Percentiles rank a stretch among this genome's conserved stretches.
These are phyloP conservation scores for Trypanosoma mega DNA, from an alignment of 208 protist species.

Conservation along the genomic window DNA sequence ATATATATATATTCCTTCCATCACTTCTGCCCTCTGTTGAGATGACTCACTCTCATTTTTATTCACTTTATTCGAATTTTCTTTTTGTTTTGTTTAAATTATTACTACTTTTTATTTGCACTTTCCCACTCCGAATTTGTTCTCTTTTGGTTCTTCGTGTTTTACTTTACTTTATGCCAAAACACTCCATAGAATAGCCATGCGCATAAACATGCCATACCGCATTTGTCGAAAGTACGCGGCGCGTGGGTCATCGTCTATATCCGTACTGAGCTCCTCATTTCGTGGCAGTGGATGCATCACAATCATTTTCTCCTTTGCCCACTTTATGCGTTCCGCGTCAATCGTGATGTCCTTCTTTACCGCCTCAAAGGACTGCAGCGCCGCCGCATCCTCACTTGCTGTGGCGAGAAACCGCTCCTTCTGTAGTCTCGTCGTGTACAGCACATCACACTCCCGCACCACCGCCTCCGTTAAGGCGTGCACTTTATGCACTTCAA, in stretches of 20 bases:
- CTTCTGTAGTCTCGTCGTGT: slow-evolving; percentile 97
- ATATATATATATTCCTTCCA: too few species aligned
- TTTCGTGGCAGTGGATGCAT: slow-evolving; percentile 98
- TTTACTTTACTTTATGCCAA: slow-evolving; percentile 40
- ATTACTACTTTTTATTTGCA: not conserved
- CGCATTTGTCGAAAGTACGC: slow-evolving; percentile 98
- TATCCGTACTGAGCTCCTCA: slow-evolving; percentile 93
- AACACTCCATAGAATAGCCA: slow-evolving; percentile 95
- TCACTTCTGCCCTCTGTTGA: too few species aligned
- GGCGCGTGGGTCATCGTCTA: slow-evolving; percentile 94
- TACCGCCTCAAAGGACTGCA: slow-evolving; percentile 86
- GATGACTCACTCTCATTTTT: too few species aligned
- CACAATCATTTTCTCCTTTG: slow-evolving; percentile 93
- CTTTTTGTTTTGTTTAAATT: not conserved
- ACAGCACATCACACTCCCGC: slow-evolving; percentile 94
- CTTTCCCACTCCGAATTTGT: not conserved
- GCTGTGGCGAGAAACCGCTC: slow-evolving; percentile 89
- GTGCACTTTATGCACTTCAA: slow-evolving; percentile 28
- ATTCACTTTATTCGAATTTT: too few species aligned
- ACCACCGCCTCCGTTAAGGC: slow-evolving; percentile 60
- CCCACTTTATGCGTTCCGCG: slow-evolving; percentile 51
- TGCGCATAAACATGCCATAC: slow-evolving; percentile 97
- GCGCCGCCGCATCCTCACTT: slow-evolving; percentile 39
- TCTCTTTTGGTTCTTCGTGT: not conserved
- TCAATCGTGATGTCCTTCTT: slow-evolving; percentile 80